Base-by-base conservation (phyloP, 805 yeast genomes). In the Candida ortonii region DNA sequence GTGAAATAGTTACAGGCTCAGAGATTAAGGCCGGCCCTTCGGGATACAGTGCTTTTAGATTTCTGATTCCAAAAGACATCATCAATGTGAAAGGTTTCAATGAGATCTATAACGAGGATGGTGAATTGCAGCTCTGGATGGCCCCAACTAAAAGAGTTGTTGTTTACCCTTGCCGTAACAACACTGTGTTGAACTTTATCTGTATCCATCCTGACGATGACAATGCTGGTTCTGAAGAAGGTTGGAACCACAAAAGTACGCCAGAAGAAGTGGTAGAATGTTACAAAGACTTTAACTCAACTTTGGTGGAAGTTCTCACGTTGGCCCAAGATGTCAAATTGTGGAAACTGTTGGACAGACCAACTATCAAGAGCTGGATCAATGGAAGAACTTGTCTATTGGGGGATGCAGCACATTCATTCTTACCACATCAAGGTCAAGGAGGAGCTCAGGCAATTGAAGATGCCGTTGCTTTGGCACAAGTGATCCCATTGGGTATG, bases 401-500 rank as follows among this genome's bases (percentile, higher is more conserved):
- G 28, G 67, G 67, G 7, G 67, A 61, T 38, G 52, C 65, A 5
- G 49, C 52, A 18, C 66, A 61, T 34, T 60, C 66, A n/a, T 57
- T 58, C 19, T 43, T 61, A 33, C 44, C 47, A 9, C 44, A 39
- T 29, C 49, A 39, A 37, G 47, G 41, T 12, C 37, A 33, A 24
- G 49, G 49, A n/a, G 46, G 41, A 7, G 49, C 41, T 13, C 28
- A 25, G 22, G 38, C 46, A 7, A 41, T 35, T 40, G 55, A 32
- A 17, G 48, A 35, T 38, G 48, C 50, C 6, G 48, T 46, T 8
- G 53, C 50, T 10, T 24, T 47, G 16, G 54, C 53, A 5, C 45
- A 49, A 34, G 49, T 56, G 15, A 51, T 55, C 30, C 83, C 87
- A 44, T 71, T 72, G 43, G 87, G 84, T 25, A 35, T 35, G 39